Conservation (phyloP, 192 early-diverging fungal genomes). For the Backusella sp. region DNA sequence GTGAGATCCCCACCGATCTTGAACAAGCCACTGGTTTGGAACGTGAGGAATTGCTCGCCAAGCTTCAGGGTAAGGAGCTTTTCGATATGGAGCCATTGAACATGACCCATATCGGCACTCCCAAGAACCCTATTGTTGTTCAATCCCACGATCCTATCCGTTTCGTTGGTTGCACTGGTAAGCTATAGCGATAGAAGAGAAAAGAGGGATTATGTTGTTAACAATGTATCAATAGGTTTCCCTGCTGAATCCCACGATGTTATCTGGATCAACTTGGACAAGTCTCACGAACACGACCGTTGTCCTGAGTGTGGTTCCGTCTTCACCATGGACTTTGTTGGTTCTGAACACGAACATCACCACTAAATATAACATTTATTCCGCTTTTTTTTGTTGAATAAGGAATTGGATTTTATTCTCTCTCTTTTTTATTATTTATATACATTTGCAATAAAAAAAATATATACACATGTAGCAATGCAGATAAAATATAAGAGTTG, state of each 20-base stretch:
- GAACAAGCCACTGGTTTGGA: slow-evolving; percentile 90
- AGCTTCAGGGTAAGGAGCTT: slow-evolving; percentile 83
- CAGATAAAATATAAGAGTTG: neutral
- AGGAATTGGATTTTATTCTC: neutral
- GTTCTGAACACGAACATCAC: slow-evolving; percentile 33
- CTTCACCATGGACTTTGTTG: slow-evolving; percentile 61
- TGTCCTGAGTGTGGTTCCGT: slow-evolving; percentile 94
- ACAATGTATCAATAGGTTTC: slow-evolving; percentile 61
- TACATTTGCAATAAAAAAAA: neutral
- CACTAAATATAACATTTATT: slow-evolving; percentile 23
- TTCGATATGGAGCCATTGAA: slow-evolving; percentile 85
- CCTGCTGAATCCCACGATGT: slow-evolving; percentile 92
- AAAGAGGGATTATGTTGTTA: slow-evolving; percentile 2
- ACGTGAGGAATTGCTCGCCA: slow-evolving; percentile 84
- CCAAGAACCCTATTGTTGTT: slow-evolving; percentile 84
- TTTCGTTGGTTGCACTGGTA: slow-evolving; percentile 94
- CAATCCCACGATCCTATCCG: slow-evolving; percentile 75
- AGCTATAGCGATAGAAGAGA: slow-evolving; percentile 9
- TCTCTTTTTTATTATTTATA: slow-evolving; percentile 22
- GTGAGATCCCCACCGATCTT: slow-evolving; percentile 77
- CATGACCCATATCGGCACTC: slow-evolving; percentile 74
- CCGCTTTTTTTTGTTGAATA: neutral
- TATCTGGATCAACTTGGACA: slow-evolving; percentile 86
- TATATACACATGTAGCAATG: neutral
- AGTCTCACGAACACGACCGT: slow-evolving; percentile 77